These are phyloP conservation scores for Hydnum rufescens DNA, from an alignment of 768 basidiomycete species.

Conservation along the genomic window DNA sequence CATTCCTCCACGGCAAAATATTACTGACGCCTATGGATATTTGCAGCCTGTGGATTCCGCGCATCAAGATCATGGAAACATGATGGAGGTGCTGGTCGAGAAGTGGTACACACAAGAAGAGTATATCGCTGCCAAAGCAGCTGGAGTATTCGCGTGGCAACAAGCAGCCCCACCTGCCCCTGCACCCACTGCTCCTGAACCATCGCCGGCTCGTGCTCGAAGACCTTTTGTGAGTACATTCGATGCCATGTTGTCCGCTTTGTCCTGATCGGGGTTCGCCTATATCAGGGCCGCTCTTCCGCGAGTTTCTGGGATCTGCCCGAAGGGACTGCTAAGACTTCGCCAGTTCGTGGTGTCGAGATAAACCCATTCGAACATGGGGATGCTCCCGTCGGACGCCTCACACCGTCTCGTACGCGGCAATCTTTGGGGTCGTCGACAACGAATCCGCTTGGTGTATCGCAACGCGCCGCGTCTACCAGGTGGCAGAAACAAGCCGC, in stretches of 20 bases:
- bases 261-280: no score
- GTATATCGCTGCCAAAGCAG: conserved; percentile 1
- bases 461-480: neutral
- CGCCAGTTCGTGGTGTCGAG: neutral
- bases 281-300: neutral
- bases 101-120: conserved; percentile 3
- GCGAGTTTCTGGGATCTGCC: neutral
- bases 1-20: neutral
- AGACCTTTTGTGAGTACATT: neutral
- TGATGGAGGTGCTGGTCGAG: neutral
- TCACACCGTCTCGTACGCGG: neutral
- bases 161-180: neutral
- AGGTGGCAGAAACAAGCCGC: neutral
- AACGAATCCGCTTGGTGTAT: neutral
- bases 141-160: neutral
- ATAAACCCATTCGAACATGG: neutral
- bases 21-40: neutral
- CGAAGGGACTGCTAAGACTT: neutral
- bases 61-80: neutral
- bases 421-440: neutral
- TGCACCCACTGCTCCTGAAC: neutral
- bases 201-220: neutral
- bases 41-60: neutral
- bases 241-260: no score
- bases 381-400: neutral